These are phyloP conservation scores for Harrya chromipes DNA, from an alignment of 768 basidiomycete species.

Conservation along the genomic window DNA sequence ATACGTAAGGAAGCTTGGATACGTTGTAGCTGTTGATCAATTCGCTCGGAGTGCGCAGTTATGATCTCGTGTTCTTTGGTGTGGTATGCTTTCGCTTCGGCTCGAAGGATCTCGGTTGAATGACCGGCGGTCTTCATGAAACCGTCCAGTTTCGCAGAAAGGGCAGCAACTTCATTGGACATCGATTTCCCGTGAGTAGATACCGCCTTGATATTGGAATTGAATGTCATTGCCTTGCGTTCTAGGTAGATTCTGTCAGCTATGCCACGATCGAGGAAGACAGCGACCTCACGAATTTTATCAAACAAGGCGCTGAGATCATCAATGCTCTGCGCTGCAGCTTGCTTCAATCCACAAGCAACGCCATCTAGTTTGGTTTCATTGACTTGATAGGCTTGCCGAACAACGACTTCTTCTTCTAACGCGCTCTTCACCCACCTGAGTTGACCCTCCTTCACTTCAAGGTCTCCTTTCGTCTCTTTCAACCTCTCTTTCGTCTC, in stretches of 20 bases:
- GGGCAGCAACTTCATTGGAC: conserved; percentile 46
- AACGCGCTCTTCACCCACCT: conserved; percentile 54
- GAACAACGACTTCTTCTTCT: conserved; percentile 77
- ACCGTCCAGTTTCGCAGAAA: conserved; percentile 58
- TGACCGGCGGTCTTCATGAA: conserved; percentile 58
- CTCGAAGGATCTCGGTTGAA: conserved; percentile 49
- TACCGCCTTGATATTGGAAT: conserved; percentile 64
- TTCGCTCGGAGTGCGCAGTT: conserved; percentile 45
- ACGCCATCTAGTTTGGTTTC: conserved; percentile 71
- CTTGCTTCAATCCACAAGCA: conserved; percentile 63
- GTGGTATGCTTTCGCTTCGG: conserved; percentile 56
- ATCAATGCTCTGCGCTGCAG: conserved; percentile 61
- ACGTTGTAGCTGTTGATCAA: conserved; percentile 56
- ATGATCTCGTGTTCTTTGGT: conserved; percentile 54
- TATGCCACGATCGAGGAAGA: background rate
- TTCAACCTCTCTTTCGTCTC: conserved; percentile 55
- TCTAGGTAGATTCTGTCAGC: conserved; percentile 42
- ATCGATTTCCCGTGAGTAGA: conserved; percentile 59
- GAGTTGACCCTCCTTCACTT: conserved; percentile 55
- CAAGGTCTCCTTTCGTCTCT: conserved; percentile 50
- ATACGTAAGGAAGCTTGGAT: conserved; percentile 49
- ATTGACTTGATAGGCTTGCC: conserved; percentile 72
- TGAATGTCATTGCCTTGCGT: conserved; percentile 64
- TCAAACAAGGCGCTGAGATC: conserved; percentile 73
- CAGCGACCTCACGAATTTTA: conserved; percentile 66